These are phyloP conservation scores for Castanea mollissima DNA, from an alignment of 306 rosid species.

Conservation along the genomic window DNA sequence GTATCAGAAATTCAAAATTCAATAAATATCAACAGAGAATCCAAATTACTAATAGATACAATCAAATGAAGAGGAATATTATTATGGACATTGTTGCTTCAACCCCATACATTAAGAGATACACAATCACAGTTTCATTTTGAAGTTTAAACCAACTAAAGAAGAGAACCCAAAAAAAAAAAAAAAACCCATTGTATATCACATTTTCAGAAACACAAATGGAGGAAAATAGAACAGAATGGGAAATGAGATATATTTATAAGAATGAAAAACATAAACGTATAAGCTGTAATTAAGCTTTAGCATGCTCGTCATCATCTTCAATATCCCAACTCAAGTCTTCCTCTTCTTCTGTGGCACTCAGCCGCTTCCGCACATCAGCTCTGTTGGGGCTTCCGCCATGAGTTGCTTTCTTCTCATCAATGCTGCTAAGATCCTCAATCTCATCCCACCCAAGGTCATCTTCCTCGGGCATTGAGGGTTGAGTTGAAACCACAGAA, in stretches of 20 bases:
- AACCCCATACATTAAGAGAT: conserved; percentile 29
- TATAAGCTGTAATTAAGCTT: conserved; percentile 36
- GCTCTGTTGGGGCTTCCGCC: conserved; percentile 36
- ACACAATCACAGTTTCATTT: conserved; percentile 20
- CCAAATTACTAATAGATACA: not conserved
- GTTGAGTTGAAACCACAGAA: conserved; percentile 33
- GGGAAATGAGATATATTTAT: conserved; percentile 1
- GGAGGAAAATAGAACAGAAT: conserved; percentile 18
- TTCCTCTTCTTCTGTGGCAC: conserved; percentile 74
- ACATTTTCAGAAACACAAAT: conserved; percentile 17
- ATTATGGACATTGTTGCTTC: conserved; percentile 6
- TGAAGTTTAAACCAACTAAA: conserved; percentile 5
- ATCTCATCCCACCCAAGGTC: conserved; percentile 96
- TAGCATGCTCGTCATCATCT: conserved; percentile 57
- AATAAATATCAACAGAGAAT: not conserved
- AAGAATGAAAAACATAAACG: not conserved
- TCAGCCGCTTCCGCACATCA: conserved; percentile 61
- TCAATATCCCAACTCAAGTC: conserved; percentile 92
- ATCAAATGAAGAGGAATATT: not conserved
- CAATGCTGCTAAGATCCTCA: conserved; percentile 77
- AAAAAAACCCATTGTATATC: not conserved
- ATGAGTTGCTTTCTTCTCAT: conserved; percentile 49
- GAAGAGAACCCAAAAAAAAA: not conserved
- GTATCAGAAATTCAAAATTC: not conserved
- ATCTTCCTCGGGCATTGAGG: conserved; percentile 48